Base-by-base conservation (phyloP, 208 protist genomes). In the Spongospora subterranea region DNA sequence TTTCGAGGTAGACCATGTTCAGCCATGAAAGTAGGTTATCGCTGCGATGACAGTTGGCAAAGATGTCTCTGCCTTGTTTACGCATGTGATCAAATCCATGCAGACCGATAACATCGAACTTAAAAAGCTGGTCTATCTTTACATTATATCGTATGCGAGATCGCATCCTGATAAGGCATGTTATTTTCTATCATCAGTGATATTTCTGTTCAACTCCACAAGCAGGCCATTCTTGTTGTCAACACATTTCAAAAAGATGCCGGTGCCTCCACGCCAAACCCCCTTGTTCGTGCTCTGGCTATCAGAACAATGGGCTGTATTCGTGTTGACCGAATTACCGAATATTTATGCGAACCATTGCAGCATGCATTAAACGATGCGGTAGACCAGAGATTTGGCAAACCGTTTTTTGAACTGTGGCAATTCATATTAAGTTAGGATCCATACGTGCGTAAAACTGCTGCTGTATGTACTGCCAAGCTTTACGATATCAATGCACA, bases 81-180 rank as follows among this genome's bases (percentile, higher is more conserved):
- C 95, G 50, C 97, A 99, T 88, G 97, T 99, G 11, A 89, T 98
- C 38, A 96, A 98, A 41, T 96, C 97, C 88, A 98, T 98, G 60
- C 96, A 97, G 64, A 98, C 98, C 41, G 77, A 91, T 45, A 97
- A 99, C 93, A 91, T 99, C 6, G 97, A 98, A 64, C 94, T 99
- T 11, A 99, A 99, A 95, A 99, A 99, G 77, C 95, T 99, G 0
- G 97, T 98, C 0, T 99, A 99, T 93, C 93, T 99, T 39, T 99
- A 99, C 91, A 92, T 99, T 13, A 98, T 98, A 91, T 98, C 99
- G 91, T 99, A 99, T 93, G 97, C 98, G 77, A 96, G 97, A 82
- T 94, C 94, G 39, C 96, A 99, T 91, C 98, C 98, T 53, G 97
- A 99, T 90, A 90, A 41, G 77, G 90, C 43, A 29, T 11, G 39